Evolutionary conservation across 2,329 filamentous ascomycete species (phyloP).

Genomic region (Cytospora leucostoma): DNA sequence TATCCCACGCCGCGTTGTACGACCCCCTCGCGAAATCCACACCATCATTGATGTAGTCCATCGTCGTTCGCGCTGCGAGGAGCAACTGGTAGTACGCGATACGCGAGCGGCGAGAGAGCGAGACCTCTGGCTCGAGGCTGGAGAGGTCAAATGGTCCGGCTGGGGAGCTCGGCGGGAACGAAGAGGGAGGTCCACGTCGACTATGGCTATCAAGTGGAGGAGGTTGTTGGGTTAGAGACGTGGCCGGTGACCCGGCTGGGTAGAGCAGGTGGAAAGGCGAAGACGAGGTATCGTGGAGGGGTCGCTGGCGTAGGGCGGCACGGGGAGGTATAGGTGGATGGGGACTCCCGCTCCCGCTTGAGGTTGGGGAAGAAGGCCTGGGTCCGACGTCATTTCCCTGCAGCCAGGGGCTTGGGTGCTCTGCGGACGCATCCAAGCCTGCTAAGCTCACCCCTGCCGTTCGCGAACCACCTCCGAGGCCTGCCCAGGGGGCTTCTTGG

Average conservation of each 20-base stretch:
- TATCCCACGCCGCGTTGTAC: slow-evolving; percentile 30
- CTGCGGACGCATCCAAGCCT: background rate
- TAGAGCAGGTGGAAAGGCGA: background rate
- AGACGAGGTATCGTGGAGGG: background rate
- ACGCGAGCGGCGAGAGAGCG: background rate
- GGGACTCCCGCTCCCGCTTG: background rate
- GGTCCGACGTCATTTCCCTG: slow-evolving; percentile 25
- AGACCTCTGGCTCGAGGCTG: background rate
- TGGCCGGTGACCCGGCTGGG: background rate
- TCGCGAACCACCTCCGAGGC: background rate
- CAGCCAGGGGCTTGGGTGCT: slow-evolving; percentile 9
- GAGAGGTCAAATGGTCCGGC: background rate
- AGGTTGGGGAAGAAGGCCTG: slow-evolving; percentile 1
- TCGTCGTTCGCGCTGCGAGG: slow-evolving; percentile 12
- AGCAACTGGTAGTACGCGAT: background rate
- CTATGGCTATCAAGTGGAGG: background rate
- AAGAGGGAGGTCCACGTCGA: background rate
- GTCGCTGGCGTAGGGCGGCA: slow-evolving; percentile 1
- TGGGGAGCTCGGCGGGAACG: background rate
- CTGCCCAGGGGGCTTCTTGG: background rate
- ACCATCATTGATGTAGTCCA: slow-evolving; percentile 20
- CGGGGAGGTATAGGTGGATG: background rate
- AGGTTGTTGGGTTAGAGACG: background rate
- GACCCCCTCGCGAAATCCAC: background rate
- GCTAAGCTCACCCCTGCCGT: slow-evolving; percentile 4